phyloP scores from a whole-genome alignment of 2,329 filamentous ascomycete genomes.

The Aureobasidium pullulans region DNA sequence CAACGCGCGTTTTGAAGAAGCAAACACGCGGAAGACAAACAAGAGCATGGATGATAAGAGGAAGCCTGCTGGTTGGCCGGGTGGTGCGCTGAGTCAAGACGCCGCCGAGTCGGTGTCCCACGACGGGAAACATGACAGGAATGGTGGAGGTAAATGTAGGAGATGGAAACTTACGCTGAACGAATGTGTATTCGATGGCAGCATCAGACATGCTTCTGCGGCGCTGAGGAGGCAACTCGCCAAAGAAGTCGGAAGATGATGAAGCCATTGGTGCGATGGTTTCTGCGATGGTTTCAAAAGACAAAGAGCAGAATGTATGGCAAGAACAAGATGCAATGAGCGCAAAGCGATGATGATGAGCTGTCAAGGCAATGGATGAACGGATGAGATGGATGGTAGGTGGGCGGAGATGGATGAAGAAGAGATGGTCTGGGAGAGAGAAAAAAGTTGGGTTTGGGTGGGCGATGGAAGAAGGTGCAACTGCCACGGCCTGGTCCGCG shows the following conservation, averaged over 20 bases:
- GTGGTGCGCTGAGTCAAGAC: not conserved
- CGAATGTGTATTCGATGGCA: not conserved
- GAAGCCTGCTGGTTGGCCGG: not conserved
- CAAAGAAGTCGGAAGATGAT: not conserved
- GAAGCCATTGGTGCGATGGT: slow-evolving; percentile 2
- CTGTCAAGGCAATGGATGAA: not conserved
- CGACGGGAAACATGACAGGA: not conserved
- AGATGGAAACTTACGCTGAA: not conserved
- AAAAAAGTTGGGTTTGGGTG: not conserved
- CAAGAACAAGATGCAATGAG: not conserved
- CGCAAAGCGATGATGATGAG: slow-evolving; percentile 3
- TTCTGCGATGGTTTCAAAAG: not conserved
- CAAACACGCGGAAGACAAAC: not conserved
- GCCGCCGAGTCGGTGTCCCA: not conserved
- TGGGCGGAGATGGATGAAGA: not conserved
- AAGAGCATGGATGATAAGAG: not conserved
- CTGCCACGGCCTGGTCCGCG: not conserved
- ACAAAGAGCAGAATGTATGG: not conserved
- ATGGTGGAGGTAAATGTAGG: not conserved
- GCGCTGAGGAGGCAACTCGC: not conserved
- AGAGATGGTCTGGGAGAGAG: not conserved
- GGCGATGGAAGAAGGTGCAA: not conserved
- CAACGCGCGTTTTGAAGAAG: not conserved
- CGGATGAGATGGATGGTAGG: not conserved
- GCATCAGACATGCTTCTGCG: not conserved